These are phyloP conservation scores for Creolimax fragrantissima DNA, from an alignment of 78 protist species.

Conservation along the genomic window DNA sequence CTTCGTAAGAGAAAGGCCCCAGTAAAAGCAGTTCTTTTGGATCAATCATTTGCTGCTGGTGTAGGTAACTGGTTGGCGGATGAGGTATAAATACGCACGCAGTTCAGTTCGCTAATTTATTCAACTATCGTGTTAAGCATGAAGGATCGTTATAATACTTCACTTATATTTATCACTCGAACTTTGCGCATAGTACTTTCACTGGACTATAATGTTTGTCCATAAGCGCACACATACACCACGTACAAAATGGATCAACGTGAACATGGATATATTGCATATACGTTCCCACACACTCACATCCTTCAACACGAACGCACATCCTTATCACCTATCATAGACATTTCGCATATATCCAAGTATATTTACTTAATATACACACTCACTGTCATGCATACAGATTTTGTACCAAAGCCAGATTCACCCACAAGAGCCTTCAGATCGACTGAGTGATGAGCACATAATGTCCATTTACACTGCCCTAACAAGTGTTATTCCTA, in stretches of 20 bases:
- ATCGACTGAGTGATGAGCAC: background rate
- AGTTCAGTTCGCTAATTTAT: background rate
- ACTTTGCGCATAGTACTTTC: background rate
- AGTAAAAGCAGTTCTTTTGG: conserved; percentile 7
- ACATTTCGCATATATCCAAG: background rate
- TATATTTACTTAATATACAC: background rate
- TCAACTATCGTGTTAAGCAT: background rate
- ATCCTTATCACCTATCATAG: background rate
- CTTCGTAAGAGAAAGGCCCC: background rate
- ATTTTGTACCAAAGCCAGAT: background rate
- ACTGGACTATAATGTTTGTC: background rate
- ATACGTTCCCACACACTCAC: background rate
- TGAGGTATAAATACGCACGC: background rate
- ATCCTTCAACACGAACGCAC: background rate
- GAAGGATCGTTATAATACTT: background rate
- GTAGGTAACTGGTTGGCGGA: conserved; percentile 25
- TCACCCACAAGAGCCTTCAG: background rate
- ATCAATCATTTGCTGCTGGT: conserved; percentile 18
- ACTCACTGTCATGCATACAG: background rate
- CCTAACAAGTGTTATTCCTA: background rate
- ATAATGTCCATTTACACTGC: background rate
- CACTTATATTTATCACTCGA: background rate
- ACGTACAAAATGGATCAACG: too few species aligned
- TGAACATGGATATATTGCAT: background rate
- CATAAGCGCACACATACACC: background rate